These are phyloP conservation scores for Cordyceps sp. DNA, from an alignment of 2,329 filamentous ascomycete species.

Conservation along the genomic window DNA sequence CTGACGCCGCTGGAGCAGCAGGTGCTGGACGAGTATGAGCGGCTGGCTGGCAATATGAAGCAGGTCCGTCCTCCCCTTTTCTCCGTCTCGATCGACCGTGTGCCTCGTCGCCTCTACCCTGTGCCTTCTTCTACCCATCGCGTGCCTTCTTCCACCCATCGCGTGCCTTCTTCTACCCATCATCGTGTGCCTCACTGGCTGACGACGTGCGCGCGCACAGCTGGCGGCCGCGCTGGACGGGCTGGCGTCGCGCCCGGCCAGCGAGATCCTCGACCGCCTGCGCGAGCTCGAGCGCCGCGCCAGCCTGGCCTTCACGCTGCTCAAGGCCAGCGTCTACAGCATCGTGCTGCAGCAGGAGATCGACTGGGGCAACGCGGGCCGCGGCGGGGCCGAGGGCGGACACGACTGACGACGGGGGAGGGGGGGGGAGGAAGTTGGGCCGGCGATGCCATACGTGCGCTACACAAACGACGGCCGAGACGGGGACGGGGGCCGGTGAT, in stretches of 20 bases:
- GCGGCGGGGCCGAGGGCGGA: too few relatives aligned
- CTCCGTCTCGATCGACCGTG: too few relatives aligned
- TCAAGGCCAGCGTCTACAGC: constrained; percentile 97
- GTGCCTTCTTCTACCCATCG: too few relatives aligned
- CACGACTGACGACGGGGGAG: too few relatives aligned
- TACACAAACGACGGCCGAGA: too few relatives aligned
- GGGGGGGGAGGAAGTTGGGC: too few relatives aligned
- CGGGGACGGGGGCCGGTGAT: too few relatives aligned
- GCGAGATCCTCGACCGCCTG: constrained; percentile 72
- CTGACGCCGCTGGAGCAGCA: constrained; percentile 79
- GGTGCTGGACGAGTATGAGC: constrained; percentile 84
- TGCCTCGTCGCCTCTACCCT: too few relatives aligned
- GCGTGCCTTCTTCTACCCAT: neutral
- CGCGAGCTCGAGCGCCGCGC: constrained; percentile 87
- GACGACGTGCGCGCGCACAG: constrained; percentile 16
- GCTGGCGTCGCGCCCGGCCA: constrained; percentile 54
- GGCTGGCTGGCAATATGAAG: constrained; percentile 79
- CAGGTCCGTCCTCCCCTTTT: constrained; percentile 36
- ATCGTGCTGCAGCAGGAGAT: constrained; percentile 98
- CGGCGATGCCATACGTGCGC: too few relatives aligned
- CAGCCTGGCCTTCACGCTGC: constrained; percentile 79
- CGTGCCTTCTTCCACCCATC: too few relatives aligned
- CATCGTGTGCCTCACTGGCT: neutral
- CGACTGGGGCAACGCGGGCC: constrained; percentile 50
- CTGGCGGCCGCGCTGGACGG: constrained; percentile 42